phyloP scores from a whole-genome alignment of 257 asterid species.

The Nemophila menziesii region DNA sequence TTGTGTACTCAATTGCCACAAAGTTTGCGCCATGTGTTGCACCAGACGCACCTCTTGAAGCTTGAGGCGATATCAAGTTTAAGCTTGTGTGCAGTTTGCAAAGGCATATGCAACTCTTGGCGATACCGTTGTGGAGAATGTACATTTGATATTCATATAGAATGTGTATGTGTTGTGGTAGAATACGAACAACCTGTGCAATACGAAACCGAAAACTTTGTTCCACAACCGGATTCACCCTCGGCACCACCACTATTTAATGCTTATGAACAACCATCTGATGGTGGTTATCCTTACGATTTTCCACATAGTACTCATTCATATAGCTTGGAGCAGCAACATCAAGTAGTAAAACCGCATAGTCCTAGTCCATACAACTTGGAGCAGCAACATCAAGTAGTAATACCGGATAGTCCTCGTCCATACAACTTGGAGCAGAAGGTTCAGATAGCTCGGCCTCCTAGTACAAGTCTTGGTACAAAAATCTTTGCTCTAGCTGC shows the following conservation, averaged over 20 bases:
- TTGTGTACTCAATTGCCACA: constrained; percentile 2
- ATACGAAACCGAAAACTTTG: neutral
- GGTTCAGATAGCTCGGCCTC: neutral
- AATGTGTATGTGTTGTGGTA: constrained; percentile 11
- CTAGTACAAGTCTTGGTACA: neutral
- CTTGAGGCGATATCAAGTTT: too few relatives aligned
- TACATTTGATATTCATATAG: constrained; percentile 16
- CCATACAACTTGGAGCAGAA: neutral
- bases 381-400: neutral
- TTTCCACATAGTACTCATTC: constrained; percentile 2
- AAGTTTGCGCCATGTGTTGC: constrained; percentile 2
- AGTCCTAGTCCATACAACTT: neutral
- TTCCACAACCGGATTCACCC: neutral
- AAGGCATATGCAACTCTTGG: constrained; percentile 14
- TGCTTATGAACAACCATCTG: neutral
- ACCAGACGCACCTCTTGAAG: constrained; percentile 8
- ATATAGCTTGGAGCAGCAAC: too few relatives aligned
- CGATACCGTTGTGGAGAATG: constrained; percentile 18
- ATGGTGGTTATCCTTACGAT: neutral
- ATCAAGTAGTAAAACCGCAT: too few relatives aligned
- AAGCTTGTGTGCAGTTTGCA: constrained; percentile 10
- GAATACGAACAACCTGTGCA: neutral
- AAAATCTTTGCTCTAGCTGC: constrained; percentile 8
- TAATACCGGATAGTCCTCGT: too few relatives aligned
- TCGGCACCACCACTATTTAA: neutral